phyloP scores from a whole-genome alignment of 1,139 yeast genomes.

The Yamadazyma atlantica region DNA sequence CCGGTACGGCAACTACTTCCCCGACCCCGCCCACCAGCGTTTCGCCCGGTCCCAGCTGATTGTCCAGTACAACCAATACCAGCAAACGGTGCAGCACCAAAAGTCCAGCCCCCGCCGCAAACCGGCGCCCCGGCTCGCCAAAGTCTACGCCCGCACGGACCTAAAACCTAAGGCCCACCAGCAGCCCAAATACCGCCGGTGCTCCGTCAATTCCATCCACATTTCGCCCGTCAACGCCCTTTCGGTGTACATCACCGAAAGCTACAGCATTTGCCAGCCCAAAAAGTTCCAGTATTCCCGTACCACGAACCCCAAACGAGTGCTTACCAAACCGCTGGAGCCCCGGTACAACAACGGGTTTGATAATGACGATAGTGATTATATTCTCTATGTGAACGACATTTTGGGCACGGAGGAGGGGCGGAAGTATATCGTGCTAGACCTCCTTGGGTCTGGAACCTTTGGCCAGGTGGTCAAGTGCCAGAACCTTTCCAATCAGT shows the following conservation, averaged over 20 bases:
- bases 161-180: slow-evolving; percentile 61
- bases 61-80: slow-evolving; percentile 40
- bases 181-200: slow-evolving; percentile 78
- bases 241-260: slow-evolving; percentile 73
- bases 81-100: slow-evolving; percentile 30
- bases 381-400: slow-evolving; percentile 91
- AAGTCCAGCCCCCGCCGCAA: slow-evolving; percentile 21
- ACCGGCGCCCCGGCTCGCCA: slow-evolving; percentile 40
- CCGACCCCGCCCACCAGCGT: too few relatives aligned
- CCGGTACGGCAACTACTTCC: too few relatives aligned
- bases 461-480: slow-evolving; percentile 99
- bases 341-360: slow-evolving; percentile 78
- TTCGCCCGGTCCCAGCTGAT: slow-evolving; percentile 34
- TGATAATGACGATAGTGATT: slow-evolving; percentile 89
- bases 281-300: slow-evolving; percentile 77
- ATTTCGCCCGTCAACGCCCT: slow-evolving; percentile 86
- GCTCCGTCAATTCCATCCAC: slow-evolving; percentile 73
- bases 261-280: slow-evolving; percentile 86
- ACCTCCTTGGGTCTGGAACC: slow-evolving; percentile 92
- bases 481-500: slow-evolving; percentile 85
- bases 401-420: slow-evolving; percentile 87
- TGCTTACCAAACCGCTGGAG: slow-evolving; percentile 88
- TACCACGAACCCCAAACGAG: slow-evolving; percentile 86
- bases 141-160: slow-evolving; percentile 48
- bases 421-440: slow-evolving; percentile 82